Evolutionary conservation across 352 stramenopile species (phyloP), one percentile per base, ranked within the genome.

Genomic region (Pythium folliculosum): DNA sequence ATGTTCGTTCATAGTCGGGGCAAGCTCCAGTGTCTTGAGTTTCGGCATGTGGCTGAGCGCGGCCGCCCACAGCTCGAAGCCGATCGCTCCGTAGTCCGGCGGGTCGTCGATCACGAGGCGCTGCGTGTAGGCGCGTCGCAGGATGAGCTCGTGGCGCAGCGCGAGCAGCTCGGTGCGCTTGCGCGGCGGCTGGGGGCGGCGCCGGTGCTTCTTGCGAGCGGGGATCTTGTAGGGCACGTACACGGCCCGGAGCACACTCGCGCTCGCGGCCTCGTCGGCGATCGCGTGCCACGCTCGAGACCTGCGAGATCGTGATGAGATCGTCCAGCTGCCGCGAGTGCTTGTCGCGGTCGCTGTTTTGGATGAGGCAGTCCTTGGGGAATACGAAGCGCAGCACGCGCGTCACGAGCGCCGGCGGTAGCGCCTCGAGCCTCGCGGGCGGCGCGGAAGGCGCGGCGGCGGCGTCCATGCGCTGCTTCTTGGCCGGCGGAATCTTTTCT

Each of bases 261-360:
- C 19, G 30, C 51, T 58, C 3, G 32, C 32, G 30, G 14, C 32
- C 30, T 58, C 51, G 30, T 47, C 13, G 14, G 38, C 21, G 51
- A 58, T 27, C 51, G 16, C 16, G 30, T 58, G 14, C 51, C 51
- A 58, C 14, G 27, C 32, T 37, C 27, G 27, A 58, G 51, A 58
- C 51, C 9, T 22, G 16, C 49, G 49, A 10, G 21, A 56, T 40
- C 27, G 27, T 32, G 27, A 32, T 32, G 27, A 32, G 27, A 32
- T 32, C 27, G 27, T 32, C 27, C 27, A 32, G 27, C 27, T 32
- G 2, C 27, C 27, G 27, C 27, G 27, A 32, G 27, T 32, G 27
- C 27, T 6, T 22, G 44, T 21, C 44, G n/a, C 17, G 44, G 22
- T 12, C 5, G 1, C 5, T 13, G 22, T 49, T 6, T 19, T 23